phyloP scores from a whole-genome alignment of 306 rosid genomes.

The Cucurbita pepo region DNA sequence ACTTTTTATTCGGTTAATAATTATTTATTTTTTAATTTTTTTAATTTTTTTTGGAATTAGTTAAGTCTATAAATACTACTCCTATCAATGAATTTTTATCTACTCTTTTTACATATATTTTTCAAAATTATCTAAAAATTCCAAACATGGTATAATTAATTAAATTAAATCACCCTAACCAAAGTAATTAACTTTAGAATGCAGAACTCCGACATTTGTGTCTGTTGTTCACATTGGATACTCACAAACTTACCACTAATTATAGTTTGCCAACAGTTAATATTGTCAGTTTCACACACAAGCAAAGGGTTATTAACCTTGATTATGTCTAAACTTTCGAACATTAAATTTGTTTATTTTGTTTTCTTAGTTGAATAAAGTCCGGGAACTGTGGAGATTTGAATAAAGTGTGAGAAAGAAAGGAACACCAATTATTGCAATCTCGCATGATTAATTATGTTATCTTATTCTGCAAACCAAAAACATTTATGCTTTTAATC shows the following conservation, averaged over 20 bases:
- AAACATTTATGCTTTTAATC: neutral
- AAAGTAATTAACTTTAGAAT: neutral
- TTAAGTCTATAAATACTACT: too few relatives aligned
- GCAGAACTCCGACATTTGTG: neutral
- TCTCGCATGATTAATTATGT: slow-evolving; percentile 18
- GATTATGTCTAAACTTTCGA: neutral
- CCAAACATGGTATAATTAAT: neutral
- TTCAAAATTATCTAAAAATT: neutral
- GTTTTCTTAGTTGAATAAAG: neutral
- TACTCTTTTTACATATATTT: too few relatives aligned
- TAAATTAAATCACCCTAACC: neutral
- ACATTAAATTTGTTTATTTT: neutral
- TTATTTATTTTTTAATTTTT: too few relatives aligned
- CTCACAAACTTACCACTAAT: neutral
- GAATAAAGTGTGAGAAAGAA: neutral
- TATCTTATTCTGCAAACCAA: slow-evolving; percentile 13
- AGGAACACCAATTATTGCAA: neutral
- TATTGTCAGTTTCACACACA: neutral
- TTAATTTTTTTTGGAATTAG: too few relatives aligned
- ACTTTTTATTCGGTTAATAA: too few relatives aligned
- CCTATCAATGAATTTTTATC: too few relatives aligned
- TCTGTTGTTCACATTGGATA: neutral
- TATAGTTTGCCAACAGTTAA: neutral
- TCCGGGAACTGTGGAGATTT: neutral
- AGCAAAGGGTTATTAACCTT: neutral